Evolutionary conservation across 2,329 filamentous ascomycete genomes (phyloP), one percentile per base, ranked within the genome.

Genomic region (Cladophialophora yegresii): DNA sequence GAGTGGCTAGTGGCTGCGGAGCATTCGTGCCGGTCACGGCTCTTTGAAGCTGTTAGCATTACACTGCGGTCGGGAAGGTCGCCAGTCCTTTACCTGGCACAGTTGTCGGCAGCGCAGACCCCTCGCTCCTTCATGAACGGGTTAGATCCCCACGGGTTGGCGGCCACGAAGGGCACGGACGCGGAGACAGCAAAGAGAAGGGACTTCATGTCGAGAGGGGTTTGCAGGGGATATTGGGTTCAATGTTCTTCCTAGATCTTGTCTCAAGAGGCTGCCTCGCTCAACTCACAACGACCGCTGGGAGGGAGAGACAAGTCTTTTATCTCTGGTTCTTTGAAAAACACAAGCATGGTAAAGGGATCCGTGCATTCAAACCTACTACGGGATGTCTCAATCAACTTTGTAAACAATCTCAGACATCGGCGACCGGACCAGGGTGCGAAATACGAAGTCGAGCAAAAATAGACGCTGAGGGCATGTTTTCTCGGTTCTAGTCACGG

Each of bases 81-180:
- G 3, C 30, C 6, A 22, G 22, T 32, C n/a, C 54, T 16, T 16
- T 60, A 65, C 63, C 63, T 59, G 12, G 63, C 63, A 54, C 63
- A 65, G 33, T 62, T 65, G 22, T 65, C 63, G 28, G 59, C 59
- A 45, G 43, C 54, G 51, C 63, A 65, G n/a, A 54, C 55, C n/a
- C 50, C 55, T 32, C 63, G 54, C 32, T 59, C 30, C 16, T n/a
- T 43, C 36, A 43, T 43, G 20, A 65, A 62, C 1, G 60, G 47
- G 30, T 50, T 50, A 4, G 23, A 13, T 33, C 57, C 57, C 22
- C 47, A 59, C 4, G 58, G 64, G 12, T 61, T 66, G 53, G 60
- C 64, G 54, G 53, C 30, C 43, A 57, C 64, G 9, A 63, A 58
- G 7, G 61, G 30, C 57, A 51, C 28, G 30, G 54, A 51, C 12